phyloP scores from a whole-genome alignment of 768 basidiomycete species.

The Mycena capillaripes region DNA sequence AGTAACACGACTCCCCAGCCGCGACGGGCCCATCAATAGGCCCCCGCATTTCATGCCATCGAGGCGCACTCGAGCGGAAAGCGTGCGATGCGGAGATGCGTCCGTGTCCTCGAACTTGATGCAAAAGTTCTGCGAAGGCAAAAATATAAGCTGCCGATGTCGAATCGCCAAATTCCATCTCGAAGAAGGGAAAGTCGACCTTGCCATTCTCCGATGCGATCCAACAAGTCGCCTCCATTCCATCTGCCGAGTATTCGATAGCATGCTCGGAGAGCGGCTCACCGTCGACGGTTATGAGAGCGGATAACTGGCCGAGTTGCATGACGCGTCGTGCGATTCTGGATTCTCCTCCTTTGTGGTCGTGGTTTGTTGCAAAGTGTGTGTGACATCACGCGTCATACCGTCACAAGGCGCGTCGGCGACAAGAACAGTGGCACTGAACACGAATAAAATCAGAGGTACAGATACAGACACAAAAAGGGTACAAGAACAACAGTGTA shows the following conservation, averaged over 20 bases:
- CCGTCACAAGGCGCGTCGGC: too few species aligned
- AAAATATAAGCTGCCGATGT: too few species aligned
- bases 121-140: slow-evolving; percentile 4
- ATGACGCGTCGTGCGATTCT: slow-evolving; percentile 11
- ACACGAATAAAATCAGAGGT: not conserved
- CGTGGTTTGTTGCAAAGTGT: not conserved
- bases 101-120: not conserved
- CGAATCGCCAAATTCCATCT: too few species aligned
- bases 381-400: not conserved
- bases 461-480: slow-evolving; percentile 17
- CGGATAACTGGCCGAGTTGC: slow-evolving; percentile 23
- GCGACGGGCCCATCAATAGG: not conserved
- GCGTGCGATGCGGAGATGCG: too few species aligned
- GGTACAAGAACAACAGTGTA: slow-evolving; percentile 26
- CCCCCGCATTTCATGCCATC: slow-evolving; percentile 20
- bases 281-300: slow-evolving; percentile 13
- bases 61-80: not conserved
- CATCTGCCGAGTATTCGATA: slow-evolving; percentile 14
- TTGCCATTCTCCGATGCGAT: slow-evolving; percentile 25
- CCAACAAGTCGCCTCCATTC: slow-evolving; percentile 25
- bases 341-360: too few species aligned
- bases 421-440: not conserved
- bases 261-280: slow-evolving; percentile 13
- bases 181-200: not conserved
- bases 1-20: not conserved